phyloP scores from a whole-genome alignment of 1,284 basidiomycete genomes.

The Ceratobasidium sp. region DNA sequence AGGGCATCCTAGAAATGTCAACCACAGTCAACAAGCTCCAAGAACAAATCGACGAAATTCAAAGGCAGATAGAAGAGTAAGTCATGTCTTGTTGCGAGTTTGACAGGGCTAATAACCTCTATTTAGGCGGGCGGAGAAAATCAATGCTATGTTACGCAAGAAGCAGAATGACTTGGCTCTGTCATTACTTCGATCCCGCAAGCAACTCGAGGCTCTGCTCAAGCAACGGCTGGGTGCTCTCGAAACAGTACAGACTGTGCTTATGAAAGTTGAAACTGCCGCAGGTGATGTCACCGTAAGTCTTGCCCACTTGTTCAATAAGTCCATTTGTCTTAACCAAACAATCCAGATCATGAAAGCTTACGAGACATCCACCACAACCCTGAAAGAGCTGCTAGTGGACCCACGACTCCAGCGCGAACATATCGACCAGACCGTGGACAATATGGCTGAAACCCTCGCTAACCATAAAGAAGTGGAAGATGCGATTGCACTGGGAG shows the following conservation, averaged over 20 bases:
- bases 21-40: conserved; percentile 74
- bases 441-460: conserved; percentile 85
- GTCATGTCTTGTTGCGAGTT: conserved; percentile 49
- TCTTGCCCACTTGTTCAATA: not conserved
- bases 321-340: conserved; percentile 38
- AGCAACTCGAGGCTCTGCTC: conserved; percentile 83
- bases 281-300: conserved; percentile 87
- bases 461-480: conserved; percentile 87
- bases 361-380: conserved; percentile 84
- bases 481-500: conserved; percentile 76
- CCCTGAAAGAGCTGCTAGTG: conserved; percentile 79
- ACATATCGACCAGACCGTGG: conserved; percentile 87
- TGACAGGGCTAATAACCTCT: conserved; percentile 19
- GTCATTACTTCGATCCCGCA: conserved; percentile 81
- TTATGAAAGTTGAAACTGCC: conserved; percentile 88
- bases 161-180: conserved; percentile 81
- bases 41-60: conserved; percentile 74
- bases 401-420: conserved; percentile 84
- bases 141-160: conserved; percentile 72
- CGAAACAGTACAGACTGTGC: conserved; percentile 79
- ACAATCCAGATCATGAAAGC: conserved; percentile 80
- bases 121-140: conserved; percentile 74
- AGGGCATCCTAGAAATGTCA: conserved; percentile 80
- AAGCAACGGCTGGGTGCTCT: conserved; percentile 79
- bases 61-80: conserved; percentile 77